These are phyloP conservation scores for Suhomyces guaymorum DNA, from an alignment of 1,139 yeast species.

Conservation along the genomic window DNA sequence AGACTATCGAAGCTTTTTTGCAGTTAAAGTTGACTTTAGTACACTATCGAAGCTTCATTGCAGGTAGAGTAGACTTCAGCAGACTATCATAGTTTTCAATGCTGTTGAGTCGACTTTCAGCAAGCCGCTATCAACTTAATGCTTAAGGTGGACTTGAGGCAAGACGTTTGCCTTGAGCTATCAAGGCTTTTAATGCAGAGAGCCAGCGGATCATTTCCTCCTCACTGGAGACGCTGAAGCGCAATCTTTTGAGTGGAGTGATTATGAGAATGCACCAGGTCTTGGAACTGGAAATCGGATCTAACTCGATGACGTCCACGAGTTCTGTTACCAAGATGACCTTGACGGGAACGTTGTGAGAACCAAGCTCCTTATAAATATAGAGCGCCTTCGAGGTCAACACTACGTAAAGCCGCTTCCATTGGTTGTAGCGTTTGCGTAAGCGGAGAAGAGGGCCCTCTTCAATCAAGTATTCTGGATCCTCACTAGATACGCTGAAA, in stretches of 20 bases:
- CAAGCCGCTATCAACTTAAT: too few species aligned
- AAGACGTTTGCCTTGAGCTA: conserved; percentile 7
- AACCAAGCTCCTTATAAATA: conserved; percentile 35
- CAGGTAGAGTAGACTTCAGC: too few species aligned
- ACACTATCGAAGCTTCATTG: too few species aligned
- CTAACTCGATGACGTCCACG: conserved; percentile 56
- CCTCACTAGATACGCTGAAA: too few species aligned
- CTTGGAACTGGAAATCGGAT: conserved; percentile 46
- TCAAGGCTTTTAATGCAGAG: conserved; percentile 39
- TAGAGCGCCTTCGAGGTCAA: conserved; percentile 43
- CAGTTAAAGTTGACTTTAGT: too few species aligned
- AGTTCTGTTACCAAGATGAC: conserved; percentile 36
- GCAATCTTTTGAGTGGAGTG: conserved; percentile 45
- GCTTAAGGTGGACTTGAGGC: background rate
- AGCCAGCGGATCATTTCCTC: conserved; percentile 54
- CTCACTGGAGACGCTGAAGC: conserved; percentile 48
- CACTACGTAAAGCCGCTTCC: conserved; percentile 47
- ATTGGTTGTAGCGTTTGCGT: conserved; percentile 46
- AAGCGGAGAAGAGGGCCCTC: conserved; percentile 45
- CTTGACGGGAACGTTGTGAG: conserved; percentile 23
- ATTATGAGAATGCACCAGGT: conserved; percentile 51
- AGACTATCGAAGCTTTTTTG: too few species aligned
- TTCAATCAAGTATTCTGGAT: conserved; percentile 44
- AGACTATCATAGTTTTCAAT: too few species aligned
- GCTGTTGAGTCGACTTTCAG: too few species aligned